Percentiles rank a stretch among this genome's conserved stretches.
phyloP scores from a whole-genome alignment of 106 monocot species.

The Allium cepa region DNA sequence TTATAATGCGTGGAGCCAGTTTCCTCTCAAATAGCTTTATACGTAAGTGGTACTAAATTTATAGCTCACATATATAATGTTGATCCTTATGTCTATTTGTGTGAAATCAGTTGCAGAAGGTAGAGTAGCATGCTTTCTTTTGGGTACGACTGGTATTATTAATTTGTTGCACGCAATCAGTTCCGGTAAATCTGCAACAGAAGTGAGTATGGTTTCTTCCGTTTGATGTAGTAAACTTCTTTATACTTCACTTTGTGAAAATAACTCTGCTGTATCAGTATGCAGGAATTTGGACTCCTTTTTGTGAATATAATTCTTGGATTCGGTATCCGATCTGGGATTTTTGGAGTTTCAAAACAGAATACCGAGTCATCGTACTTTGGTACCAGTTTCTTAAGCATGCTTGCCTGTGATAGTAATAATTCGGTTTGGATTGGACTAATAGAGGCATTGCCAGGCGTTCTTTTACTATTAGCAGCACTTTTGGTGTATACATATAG shows the following conservation, averaged over 20 bases:
- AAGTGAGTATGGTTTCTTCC: constrained; percentile 33
- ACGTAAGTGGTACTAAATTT: constrained; percentile 47
- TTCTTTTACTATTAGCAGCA: constrained; percentile 26
- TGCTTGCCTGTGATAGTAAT: constrained; percentile 12
- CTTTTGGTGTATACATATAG: constrained; percentile 31
- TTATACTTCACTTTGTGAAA: constrained; percentile 1
- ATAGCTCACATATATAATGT: background rate
- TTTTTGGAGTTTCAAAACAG: constrained; percentile 56
- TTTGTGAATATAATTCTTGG: constrained; percentile 53
- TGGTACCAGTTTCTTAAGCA: constrained; percentile 10
- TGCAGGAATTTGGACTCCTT: constrained; percentile 66
- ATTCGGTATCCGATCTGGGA: constrained; percentile 45
- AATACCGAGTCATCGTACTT: constrained; percentile 27
- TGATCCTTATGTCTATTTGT: constrained; percentile 4
- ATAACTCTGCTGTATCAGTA: constrained; percentile 5
- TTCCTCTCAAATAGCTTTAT: constrained; percentile 98
- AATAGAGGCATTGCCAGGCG: constrained; percentile 43
- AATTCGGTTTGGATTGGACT: constrained; percentile 19
- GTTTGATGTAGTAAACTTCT: background rate
- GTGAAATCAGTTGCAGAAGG: constrained; percentile 74
- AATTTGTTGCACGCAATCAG: constrained; percentile 36
- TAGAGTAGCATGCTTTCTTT: constrained; percentile 79
- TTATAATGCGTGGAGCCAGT: constrained; percentile 64
- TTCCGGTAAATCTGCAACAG: constrained; percentile 21
- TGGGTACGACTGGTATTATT: constrained; percentile 57